Evolutionary conservation across 441 rosid species (phyloP).

Genomic region (Isatis lusitanica): DNA sequence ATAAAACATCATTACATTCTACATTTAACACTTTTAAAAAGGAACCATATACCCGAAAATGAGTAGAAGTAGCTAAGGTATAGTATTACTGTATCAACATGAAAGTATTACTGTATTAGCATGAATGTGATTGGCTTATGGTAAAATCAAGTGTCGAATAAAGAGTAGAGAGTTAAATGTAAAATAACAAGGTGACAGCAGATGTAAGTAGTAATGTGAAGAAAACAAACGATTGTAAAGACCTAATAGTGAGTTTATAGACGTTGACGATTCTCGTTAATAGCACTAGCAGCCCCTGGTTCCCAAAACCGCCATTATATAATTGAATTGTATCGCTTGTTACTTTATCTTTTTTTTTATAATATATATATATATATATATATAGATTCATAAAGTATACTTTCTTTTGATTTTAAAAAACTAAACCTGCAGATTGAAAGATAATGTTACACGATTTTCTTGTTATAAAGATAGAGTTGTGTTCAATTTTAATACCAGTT

Average conservation of each 20-base stretch:
- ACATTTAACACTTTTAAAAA: background rate
- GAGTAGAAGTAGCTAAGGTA: too few species aligned
- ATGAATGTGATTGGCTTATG: background rate
- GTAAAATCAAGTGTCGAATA: background rate
- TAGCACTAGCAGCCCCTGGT: background rate
- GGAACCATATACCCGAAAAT: background rate
- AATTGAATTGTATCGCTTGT: slow-evolving; percentile 14
- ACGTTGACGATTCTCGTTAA: slow-evolving; percentile 10
- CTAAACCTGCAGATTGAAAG: background rate
- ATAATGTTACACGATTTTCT: background rate
- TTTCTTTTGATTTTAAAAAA: background rate
- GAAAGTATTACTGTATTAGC: too few species aligned
- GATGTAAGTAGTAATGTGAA: background rate
- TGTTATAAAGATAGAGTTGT: background rate
- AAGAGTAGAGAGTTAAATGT: background rate
- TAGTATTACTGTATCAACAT: too few species aligned
- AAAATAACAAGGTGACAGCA: background rate
- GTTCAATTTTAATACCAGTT: background rate
- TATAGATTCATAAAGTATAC: background rate
- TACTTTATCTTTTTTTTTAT: background rate
- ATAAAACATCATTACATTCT: too few species aligned
- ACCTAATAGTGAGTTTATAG: background rate
- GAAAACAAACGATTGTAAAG: background rate
- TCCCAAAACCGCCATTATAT: background rate
- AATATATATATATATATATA: too few species aligned